Conservation (phyloP, 148 eudicot genomes). For the Diospyros lotus region DNA sequence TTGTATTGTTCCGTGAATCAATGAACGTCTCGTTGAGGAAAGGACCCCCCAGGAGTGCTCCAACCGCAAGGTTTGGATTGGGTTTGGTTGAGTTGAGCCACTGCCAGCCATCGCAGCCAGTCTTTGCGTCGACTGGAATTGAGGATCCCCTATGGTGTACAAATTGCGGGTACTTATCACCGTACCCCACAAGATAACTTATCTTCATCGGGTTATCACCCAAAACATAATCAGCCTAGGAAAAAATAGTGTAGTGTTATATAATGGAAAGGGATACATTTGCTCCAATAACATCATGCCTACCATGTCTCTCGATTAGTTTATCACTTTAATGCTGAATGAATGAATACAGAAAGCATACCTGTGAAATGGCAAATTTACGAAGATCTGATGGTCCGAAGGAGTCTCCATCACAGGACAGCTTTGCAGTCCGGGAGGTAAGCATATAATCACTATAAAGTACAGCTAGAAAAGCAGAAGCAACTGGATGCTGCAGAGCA, state of each 20-base stretch:
- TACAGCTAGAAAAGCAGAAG: constrained; percentile 81
- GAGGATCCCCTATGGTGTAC: constrained; percentile 97
- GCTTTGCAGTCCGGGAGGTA: constrained; percentile 47
- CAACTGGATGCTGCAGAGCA: constrained; percentile 81
- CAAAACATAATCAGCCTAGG: constrained; percentile 74
- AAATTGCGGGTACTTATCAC: constrained; percentile 66
- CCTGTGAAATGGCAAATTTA: constrained; percentile 84
- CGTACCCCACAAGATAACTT: constrained; percentile 87
- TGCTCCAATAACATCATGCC: neutral
- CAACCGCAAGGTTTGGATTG: constrained; percentile 74
- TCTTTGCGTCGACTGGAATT: constrained; percentile 54
- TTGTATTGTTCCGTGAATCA: constrained; percentile 73
- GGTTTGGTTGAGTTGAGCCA: constrained; percentile 58
- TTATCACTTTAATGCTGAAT: neutral
- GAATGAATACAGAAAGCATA: constrained; percentile 14
- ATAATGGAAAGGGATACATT: neutral
- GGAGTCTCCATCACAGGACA: constrained; percentile 50
- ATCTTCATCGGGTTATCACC: constrained; percentile 79
- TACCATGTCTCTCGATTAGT: neutral
- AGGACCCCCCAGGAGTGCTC: constrained; percentile 88
- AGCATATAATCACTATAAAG: constrained; percentile 92
- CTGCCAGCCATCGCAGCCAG: constrained; percentile 63
- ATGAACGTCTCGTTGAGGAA: constrained; percentile 62
- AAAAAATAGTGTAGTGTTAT: neutral
- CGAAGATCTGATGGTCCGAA: constrained; percentile 64